Percentiles rank a stretch among this genome's conserved stretches.
These are phyloP conservation scores for Cucumis melo DNA, from an alignment of 306 rosid species.

Conservation along the genomic window DNA sequence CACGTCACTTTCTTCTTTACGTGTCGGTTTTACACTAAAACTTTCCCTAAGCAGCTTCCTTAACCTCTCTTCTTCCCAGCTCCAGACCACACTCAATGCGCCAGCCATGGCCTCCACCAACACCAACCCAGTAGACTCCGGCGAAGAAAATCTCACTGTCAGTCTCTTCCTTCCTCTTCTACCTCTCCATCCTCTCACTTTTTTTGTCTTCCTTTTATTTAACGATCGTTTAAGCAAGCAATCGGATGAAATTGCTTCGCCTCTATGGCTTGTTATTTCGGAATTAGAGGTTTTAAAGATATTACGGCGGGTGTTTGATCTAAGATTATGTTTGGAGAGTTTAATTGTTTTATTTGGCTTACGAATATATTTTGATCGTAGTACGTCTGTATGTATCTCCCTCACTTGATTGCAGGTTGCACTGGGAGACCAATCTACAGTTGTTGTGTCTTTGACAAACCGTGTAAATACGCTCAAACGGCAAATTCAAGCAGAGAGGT, in stretches of 20 bases:
- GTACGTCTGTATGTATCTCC: neutral
- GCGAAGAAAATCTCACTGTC: constrained; percentile 30
- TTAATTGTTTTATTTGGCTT: neutral
- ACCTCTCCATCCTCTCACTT: neutral
- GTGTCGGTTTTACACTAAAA: constrained; percentile 1
- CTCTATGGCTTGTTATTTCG: neutral
- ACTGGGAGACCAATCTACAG: constrained; percentile 28
- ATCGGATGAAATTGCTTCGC: neutral
- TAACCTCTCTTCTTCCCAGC: neutral
- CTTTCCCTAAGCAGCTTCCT: too few relatives aligned
- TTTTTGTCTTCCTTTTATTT: neutral
- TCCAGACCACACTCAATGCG: constrained; percentile 6
- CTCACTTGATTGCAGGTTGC: constrained; percentile 22
- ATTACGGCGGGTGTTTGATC: neutral
- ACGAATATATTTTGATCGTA: neutral
- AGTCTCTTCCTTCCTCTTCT: constrained; percentile 18
- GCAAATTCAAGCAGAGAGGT: constrained; percentile 76
- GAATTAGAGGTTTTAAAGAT: neutral
- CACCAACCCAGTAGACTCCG: constrained; percentile 55
- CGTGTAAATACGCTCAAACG: constrained; percentile 57
- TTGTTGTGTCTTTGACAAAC: constrained; percentile 28
- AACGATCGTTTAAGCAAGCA: neutral
- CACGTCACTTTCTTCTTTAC: neutral
- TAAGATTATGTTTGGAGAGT: neutral
- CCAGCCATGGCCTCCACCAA: constrained; percentile 53